These are phyloP conservation scores for Acanthamoeba triangularis DNA, from an alignment of 208 protist genomes.

Conservation along the genomic window DNA sequence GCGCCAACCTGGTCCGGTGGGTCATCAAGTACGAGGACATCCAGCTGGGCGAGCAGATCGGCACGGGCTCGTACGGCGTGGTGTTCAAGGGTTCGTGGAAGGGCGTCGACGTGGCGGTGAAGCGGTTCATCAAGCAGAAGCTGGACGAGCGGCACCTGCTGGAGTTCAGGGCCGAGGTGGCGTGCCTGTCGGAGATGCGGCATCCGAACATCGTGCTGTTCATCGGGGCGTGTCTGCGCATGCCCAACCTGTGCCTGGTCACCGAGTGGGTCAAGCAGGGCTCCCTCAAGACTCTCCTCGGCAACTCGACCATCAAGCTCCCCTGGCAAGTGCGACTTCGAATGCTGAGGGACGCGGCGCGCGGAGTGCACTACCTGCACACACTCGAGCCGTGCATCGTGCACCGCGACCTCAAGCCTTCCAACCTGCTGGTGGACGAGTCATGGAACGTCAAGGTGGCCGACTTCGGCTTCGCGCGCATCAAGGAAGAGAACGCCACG, in stretches of 20 bases:
- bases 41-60: constrained; percentile 53
- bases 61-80: constrained; percentile 59
- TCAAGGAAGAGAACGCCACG: constrained; percentile 41
- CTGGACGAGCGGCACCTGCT: constrained; percentile 59
- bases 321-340: not conserved
- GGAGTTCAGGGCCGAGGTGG: constrained; percentile 56
- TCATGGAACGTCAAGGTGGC: constrained; percentile 68
- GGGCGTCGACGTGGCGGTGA: constrained; percentile 74
- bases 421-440: constrained; percentile 65
- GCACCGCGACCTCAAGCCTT: constrained; percentile 55
- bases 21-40: constrained; percentile 53
- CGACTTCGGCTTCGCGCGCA: constrained; percentile 47
- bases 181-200: constrained; percentile 36
- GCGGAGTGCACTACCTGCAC: constrained; percentile 56
- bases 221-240: constrained; percentile 39
- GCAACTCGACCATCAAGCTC: constrained; percentile 46
- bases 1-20: constrained; percentile 23
- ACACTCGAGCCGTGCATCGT: constrained; percentile 41
- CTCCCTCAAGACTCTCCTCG: constrained; percentile 23
- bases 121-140: constrained; percentile 71
- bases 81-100: constrained; percentile 59
- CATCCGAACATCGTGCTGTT: constrained; percentile 70
- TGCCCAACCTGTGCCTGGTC: constrained; percentile 49
- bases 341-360: constrained; percentile 11
- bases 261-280: constrained; percentile 64